Conservation (phyloP, 1,284 basidiomycete genomes). For the Trametes versicolor region DNA sequence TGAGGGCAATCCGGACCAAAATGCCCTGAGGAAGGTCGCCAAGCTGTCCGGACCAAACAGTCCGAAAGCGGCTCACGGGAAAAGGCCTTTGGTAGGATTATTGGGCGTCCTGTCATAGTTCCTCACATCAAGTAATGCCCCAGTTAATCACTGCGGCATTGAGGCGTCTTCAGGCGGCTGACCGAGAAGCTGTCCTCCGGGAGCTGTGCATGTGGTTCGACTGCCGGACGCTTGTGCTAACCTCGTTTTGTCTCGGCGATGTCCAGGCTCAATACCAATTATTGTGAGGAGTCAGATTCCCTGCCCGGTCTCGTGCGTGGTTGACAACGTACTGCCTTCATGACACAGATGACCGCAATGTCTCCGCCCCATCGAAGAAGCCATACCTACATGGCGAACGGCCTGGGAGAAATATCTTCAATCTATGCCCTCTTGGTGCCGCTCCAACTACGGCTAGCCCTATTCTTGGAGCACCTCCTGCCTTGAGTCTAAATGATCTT, state of each 20-base stretch:
- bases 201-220: constrained; percentile 16
- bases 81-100: too few relatives aligned
- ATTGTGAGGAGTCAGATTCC: background rate
- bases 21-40: too few relatives aligned
- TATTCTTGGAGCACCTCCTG: background rate
- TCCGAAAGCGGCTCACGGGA: too few relatives aligned
- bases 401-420: background rate
- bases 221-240: constrained; percentile 18
- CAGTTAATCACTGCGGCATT: constrained; percentile 14
- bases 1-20: too few relatives aligned
- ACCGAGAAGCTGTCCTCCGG: constrained; percentile 6
- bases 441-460: constrained; percentile 1
- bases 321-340: background rate
- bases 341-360: background rate
- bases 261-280: background rate
- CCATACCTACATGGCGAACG: background rate
- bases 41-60: too few relatives aligned
- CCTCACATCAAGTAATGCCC: background rate
- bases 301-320: too few relatives aligned
- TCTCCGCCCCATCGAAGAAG: background rate
- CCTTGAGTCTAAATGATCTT: constrained; percentile 10
- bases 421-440: background rate
- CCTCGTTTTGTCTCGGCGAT: constrained; percentile 11
- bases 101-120: too few relatives aligned
- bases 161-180: constrained; percentile 4